These are phyloP conservation scores for Rhodotorula glutinis DNA, from an alignment of 1,284 basidiomycete genomes.

Conservation along the genomic window DNA sequence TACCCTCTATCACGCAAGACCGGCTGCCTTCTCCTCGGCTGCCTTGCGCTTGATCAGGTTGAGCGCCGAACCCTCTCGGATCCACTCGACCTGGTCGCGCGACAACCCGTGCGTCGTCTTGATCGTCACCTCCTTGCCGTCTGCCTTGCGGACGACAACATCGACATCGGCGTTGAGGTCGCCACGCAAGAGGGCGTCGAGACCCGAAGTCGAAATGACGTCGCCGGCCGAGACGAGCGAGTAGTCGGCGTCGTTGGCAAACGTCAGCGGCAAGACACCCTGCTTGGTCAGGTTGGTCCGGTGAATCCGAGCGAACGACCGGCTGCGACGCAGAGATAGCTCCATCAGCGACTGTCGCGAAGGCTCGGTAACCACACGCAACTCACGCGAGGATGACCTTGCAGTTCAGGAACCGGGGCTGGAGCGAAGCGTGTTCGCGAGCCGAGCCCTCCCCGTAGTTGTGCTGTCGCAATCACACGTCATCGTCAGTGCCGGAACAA, in stretches of 20 bases:
- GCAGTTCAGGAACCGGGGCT: conserved; percentile 86
- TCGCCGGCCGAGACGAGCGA: conserved; percentile 76
- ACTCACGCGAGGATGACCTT: conserved; percentile 52
- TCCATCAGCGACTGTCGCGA: conserved; percentile 1
- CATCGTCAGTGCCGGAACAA: neutral
- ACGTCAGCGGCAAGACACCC: conserved; percentile 87
- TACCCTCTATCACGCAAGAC: too few relatives aligned
- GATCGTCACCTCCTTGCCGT: conserved; percentile 65
- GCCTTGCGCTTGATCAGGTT: conserved; percentile 53
- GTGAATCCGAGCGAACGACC: conserved; percentile 97
- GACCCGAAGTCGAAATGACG: conserved; percentile 58
- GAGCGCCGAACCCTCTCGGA: conserved; percentile 72
- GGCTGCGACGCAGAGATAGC: conserved; percentile 41
- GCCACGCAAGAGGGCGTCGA: conserved; percentile 55
- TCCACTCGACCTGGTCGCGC: conserved; percentile 60
- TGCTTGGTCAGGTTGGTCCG: conserved; percentile 84
- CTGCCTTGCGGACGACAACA: conserved; percentile 66
- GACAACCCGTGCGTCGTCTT: conserved; percentile 82
- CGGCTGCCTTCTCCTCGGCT: conserved; percentile 14
- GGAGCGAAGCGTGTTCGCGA: conserved; percentile 95
- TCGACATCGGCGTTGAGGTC: conserved; percentile 57
- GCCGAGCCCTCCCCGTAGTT: conserved; percentile 94
- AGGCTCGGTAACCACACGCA: neutral
- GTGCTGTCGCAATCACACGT: conserved; percentile 32
- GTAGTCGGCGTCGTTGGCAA: conserved; percentile 81